phyloP scores from a whole-genome alignment of 2,329 filamentous ascomycete genomes.

The Hypoxylon sp. region DNA sequence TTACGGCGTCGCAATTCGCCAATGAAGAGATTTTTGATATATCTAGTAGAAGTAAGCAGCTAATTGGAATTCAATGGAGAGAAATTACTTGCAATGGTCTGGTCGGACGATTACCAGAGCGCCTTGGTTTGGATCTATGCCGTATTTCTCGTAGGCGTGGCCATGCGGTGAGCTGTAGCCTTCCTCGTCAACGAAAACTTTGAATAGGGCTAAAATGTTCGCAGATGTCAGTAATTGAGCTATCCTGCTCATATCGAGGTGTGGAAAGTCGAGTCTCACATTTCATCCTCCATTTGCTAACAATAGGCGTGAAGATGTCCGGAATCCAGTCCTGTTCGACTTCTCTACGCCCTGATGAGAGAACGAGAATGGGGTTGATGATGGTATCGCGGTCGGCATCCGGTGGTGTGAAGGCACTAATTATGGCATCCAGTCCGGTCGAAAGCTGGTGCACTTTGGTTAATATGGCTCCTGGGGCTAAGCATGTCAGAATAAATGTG shows the following conservation, averaged over 20 bases:
- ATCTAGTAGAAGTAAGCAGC: conserved; percentile 41
- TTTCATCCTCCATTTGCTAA: conserved; percentile 68
- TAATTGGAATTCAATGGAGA: background rate
- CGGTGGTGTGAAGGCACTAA: conserved; percentile 60
- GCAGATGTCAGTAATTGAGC: background rate
- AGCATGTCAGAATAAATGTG: background rate
- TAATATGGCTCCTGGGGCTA: conserved; percentile 5
- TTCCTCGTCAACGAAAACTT: conserved; percentile 70
- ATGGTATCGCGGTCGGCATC: conserved; percentile 65
- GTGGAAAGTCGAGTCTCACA: conserved; percentile 56
- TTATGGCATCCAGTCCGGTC: conserved; percentile 39
- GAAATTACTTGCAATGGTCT: conserved; percentile 69
- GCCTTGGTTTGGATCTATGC: conserved; percentile 62
- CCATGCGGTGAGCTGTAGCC: conserved; percentile 70
- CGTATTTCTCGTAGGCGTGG: conserved; percentile 69
- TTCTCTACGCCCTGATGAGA: conserved; percentile 62
- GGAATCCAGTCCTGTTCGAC: conserved; percentile 69
- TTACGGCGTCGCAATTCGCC: conserved; percentile 33
- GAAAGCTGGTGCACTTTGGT: conserved; percentile 41
- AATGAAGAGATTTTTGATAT: conserved; percentile 49
- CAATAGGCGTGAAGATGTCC: conserved; percentile 68
- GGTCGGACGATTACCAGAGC: conserved; percentile 70
- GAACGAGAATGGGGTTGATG: conserved; percentile 70
- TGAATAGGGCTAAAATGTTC: conserved; percentile 65
- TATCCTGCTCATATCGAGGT: background rate